Evolutionary conservation across 768 basidiomycete species (phyloP).

Genomic region (Lentinula aciculospora): DNA sequence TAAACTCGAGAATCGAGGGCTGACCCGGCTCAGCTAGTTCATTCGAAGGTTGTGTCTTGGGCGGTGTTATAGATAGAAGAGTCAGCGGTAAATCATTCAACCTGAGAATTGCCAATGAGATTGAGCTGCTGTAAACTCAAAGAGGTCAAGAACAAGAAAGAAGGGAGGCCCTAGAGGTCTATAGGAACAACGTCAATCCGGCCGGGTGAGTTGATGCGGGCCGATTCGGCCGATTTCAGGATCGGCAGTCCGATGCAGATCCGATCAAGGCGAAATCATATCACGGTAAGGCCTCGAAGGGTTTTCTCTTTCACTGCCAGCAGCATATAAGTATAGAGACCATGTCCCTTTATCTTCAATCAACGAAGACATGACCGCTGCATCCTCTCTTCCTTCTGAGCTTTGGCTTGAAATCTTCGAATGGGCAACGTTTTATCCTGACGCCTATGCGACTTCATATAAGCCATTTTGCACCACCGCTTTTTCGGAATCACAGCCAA

Average conservation of each 20-base stretch:
- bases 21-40: not conserved
- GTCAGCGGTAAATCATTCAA: not conserved
- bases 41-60: not conserved
- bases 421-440: conserved; percentile 29
- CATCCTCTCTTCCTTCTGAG: conserved; percentile 37
- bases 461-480: conserved; percentile 39
- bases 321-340: not conserved
- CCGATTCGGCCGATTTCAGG: not conserved
- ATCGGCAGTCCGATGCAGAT: not conserved
- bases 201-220: not conserved
- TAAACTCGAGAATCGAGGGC: not conserved
- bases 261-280: not conserved
- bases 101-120: not conserved
- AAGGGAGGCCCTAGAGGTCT: not conserved
- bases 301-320: not conserved
- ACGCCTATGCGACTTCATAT: conserved; percentile 26
- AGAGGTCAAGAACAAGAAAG: not conserved
- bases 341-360: not conserved
- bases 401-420: conserved; percentile 49
- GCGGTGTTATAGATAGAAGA: not conserved
- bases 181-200: not conserved
- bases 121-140: not conserved
- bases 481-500: conserved; percentile 13
- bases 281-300: too few relatives aligned
- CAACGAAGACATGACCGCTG: not conserved